Evolutionary conservation across 1,284 basidiomycete genomes (phyloP), one percentile per base, ranked within the genome.

Genomic region (Porogramme epimiltina): DNA sequence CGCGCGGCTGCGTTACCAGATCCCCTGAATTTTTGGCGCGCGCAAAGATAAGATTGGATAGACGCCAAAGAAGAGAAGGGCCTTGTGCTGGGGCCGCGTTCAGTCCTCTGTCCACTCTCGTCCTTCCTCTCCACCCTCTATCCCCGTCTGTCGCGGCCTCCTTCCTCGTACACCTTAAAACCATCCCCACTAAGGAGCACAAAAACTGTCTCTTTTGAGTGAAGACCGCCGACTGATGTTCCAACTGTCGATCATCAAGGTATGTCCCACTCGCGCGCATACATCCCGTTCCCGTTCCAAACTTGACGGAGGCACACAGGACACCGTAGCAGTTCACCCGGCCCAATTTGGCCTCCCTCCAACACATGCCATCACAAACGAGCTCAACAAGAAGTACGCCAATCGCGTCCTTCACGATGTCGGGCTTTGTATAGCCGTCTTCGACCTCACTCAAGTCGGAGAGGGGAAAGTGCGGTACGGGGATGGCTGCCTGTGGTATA

Each of bases 401-500:
- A 98, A 98, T 70, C 84, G 88, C 59, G 87, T 98, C 36, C 75
- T 98, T n/a, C 90, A 93, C 59, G 89, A 93, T 56, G 89, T 96
- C 44, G 95, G 96, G 0, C 80, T 98, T 16, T 95, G 93, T 62
- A 82, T 98, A 49, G 89, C 86, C 48, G 83, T 95, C 0, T 96
- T 93, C 58, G 95, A 98, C 68, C 73, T 98, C 22, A 77, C 87
- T 0, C 83, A 91, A 59, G 89, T 87, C 2, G 88, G 93, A 10
- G 94, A 98, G 65, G 96, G 96, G 2, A 94, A 90, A 58, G 87
- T 98, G 10, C 81, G 94, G 24, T 97, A 96, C 68, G 95, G 95
- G 0, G 96, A 99, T 69, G 96, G 96, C 0, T 88, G 88, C 66
- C 76, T 96, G 64, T 98, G 93, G 86, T 95, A 98, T 69, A 93